Percentiles rank a stretch among this genome's conserved stretches.
Conservation (phyloP, 495 filamentous ascomycete species). For the Pyrenula aspistea region DNA sequence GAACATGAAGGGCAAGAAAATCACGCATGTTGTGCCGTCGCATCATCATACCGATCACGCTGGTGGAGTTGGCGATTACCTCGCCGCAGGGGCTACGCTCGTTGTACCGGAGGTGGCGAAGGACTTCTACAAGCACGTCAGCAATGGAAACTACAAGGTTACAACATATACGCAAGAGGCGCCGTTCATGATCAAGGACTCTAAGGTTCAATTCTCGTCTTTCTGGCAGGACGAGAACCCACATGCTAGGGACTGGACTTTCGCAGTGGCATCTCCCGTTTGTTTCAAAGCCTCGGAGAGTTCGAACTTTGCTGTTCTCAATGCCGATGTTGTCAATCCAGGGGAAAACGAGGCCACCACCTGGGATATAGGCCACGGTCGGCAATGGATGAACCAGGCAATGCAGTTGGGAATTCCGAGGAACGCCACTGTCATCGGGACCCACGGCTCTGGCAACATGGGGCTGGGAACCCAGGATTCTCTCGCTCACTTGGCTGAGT, state of each 20-base stretch:
- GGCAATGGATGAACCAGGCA: too few species aligned
- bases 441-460: too few species aligned
- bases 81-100: slow-evolving; percentile 5
- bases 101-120: slow-evolving; percentile 6
- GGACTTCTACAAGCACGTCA: slow-evolving; percentile 4
- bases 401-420: too few species aligned
- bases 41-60: slow-evolving; percentile 8
- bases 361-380: too few species aligned
- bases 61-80: slow-evolving; percentile 6
- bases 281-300: too few species aligned
- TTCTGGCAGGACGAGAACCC: slow-evolving; percentile 6
- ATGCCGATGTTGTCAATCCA: too few species aligned
- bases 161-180: slow-evolving; percentile 3
- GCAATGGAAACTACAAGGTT: slow-evolving; percentile 1
- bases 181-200: slow-evolving; percentile 5
- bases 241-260: slow-evolving; percentile 7
- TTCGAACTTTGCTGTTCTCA: too few species aligned
- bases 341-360: too few species aligned
- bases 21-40: slow-evolving; percentile 4
- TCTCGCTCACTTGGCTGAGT: too few species aligned
- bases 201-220: slow-evolving; percentile 5
- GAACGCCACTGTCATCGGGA: too few species aligned
- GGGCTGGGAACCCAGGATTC: too few species aligned
- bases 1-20: slow-evolving; percentile 1
- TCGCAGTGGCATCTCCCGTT: background rate